Evolutionary conservation across 345 rosid genomes (phyloP).

Genomic region (Eutrema yunnanense): DNA sequence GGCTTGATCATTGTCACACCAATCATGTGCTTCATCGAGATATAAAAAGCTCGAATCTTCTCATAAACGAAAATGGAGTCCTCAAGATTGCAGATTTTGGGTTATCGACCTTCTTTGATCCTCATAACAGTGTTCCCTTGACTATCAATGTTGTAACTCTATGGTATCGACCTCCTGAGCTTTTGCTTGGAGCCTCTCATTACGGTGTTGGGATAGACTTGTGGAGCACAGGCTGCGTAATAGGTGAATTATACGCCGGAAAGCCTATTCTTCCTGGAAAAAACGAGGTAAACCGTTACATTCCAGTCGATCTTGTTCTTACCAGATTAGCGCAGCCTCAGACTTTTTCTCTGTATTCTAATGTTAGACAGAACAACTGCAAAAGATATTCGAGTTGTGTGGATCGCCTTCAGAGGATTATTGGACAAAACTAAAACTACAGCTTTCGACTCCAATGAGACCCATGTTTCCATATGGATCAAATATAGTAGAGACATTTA

Average conservation of each 20-base stretch:
- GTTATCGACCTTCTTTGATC: slow-evolving; percentile 66
- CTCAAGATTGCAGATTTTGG: slow-evolving; percentile 97
- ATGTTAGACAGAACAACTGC: slow-evolving; percentile 70
- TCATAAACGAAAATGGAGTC: slow-evolving; percentile 60
- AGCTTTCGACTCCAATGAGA: slow-evolving; percentile 60
- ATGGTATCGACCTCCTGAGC: slow-evolving; percentile 97
- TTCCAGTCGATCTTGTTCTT: slow-evolving; percentile 9
- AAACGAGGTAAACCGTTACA: slow-evolving; percentile 58
- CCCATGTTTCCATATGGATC: slow-evolving; percentile 69
- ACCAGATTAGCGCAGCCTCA: background rate
- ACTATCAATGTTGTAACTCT: slow-evolving; percentile 91
- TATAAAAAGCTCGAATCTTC: slow-evolving; percentile 94
- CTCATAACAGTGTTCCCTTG: slow-evolving; percentile 49
- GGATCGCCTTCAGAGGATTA: slow-evolving; percentile 76
- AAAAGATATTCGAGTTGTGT: slow-evolving; percentile 74
- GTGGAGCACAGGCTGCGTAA: slow-evolving; percentile 93
- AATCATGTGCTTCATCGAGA: slow-evolving; percentile 77
- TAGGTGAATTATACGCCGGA: slow-evolving; percentile 78
- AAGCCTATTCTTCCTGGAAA: slow-evolving; percentile 87
- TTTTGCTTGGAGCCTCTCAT: slow-evolving; percentile 74
- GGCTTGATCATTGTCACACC: slow-evolving; percentile 89
- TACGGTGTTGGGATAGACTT: slow-evolving; percentile 81
- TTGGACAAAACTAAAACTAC: slow-evolving; percentile 54
- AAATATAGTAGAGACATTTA: slow-evolving; percentile 56
- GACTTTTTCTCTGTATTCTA: background rate